phyloP scores from a whole-genome alignment of 2,329 filamentous ascomycete species.

The Alternaria triticimaculans region DNA sequence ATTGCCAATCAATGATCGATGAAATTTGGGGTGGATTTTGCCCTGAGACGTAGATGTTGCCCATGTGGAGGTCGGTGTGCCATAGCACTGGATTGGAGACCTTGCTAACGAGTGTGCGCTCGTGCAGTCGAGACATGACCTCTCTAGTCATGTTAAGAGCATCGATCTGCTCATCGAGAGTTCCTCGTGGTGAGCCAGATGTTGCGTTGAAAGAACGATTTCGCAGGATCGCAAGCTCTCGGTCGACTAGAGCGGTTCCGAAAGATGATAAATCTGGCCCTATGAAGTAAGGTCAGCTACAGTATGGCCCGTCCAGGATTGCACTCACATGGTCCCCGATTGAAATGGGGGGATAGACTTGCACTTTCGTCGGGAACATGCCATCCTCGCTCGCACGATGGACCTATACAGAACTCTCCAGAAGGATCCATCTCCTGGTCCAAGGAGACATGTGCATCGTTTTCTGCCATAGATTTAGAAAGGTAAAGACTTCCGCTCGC shows the following conservation, averaged over 20 bases:
- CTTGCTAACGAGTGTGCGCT: constrained; percentile 4
- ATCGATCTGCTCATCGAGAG: constrained; percentile 19
- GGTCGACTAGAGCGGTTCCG: constrained; percentile 25
- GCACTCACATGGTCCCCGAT: constrained; percentile 22
- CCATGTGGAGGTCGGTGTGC: constrained; percentile 50
- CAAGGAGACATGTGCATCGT: constrained; percentile 11
- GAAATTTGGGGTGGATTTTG: constrained; percentile 23
- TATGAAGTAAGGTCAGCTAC: constrained; percentile 17
- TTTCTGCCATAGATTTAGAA: constrained; percentile 13
- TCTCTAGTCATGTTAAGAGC: constrained; percentile 19
- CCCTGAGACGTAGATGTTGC: constrained; percentile 42
- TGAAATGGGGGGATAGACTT: constrained; percentile 6
- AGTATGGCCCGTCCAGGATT: not conserved
- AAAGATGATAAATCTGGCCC: constrained; percentile 26
- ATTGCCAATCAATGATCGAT: constrained; percentile 37
- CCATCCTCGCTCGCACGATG: constrained; percentile 25
- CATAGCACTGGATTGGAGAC: constrained; percentile 18
- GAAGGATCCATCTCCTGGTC: constrained; percentile 10
- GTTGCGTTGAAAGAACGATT: not conserved
- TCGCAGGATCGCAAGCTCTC: constrained; percentile 19
- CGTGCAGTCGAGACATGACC: constrained; percentile 15
- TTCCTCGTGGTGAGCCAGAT: constrained; percentile 14
- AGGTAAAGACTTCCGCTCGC: constrained; percentile 45
- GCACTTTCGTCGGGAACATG: too few relatives aligned
- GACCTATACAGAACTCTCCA: constrained; percentile 26